Base-by-base conservation (phyloP, 805 yeast species). In the Ogataea ganodermae region DNA sequence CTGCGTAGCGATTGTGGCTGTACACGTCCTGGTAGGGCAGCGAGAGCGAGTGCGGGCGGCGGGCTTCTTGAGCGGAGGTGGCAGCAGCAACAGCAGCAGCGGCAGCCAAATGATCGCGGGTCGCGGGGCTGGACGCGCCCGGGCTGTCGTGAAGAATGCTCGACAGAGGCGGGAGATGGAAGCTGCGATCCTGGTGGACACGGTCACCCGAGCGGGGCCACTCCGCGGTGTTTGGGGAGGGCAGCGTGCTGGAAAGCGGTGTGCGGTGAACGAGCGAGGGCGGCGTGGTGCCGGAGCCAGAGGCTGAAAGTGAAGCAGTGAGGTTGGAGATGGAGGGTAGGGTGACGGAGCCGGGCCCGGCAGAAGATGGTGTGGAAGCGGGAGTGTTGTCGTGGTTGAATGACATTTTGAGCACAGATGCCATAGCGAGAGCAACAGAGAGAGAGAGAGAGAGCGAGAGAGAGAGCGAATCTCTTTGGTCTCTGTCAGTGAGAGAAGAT, bases 161-260 rank as follows among this genome's bases (percentile, higher is more conserved):
- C 8, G 60, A 53, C 30, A 56, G 44, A 1, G 60, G 60, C 12
- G 60, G 60, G 10, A 56, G 48, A 13, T 56, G 57, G 23, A 53
- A 39, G 5, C 52, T 23, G 12, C 33, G 28, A 8, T 30, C 23
- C 18, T 14, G 40, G 46, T 17, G 17, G 42, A n/a, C n/a, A n/a
- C n/a, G n/a, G n/a, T n/a, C 26, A 14, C 14, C 33, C 12, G 17
- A 27, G 24, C 42, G 42, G 17, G 17, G 35, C 26, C 16, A 30
- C 5, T 30, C 35, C 10, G 28, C 16, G 4, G 42, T 7, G 30
- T 13, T 26, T 13, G 22, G 42, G 4, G 42, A 27, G 14, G 22
- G 32, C 23, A 21, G 23, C 14, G 32, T 12, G 32, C 42, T 38
- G 3, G 33, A 14, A 16, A 10, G 13, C 16, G 36, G 18, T n/a